Evolutionary conservation across 305 asterid species (phyloP).

Genomic region (Fraxinus albicans): DNA sequence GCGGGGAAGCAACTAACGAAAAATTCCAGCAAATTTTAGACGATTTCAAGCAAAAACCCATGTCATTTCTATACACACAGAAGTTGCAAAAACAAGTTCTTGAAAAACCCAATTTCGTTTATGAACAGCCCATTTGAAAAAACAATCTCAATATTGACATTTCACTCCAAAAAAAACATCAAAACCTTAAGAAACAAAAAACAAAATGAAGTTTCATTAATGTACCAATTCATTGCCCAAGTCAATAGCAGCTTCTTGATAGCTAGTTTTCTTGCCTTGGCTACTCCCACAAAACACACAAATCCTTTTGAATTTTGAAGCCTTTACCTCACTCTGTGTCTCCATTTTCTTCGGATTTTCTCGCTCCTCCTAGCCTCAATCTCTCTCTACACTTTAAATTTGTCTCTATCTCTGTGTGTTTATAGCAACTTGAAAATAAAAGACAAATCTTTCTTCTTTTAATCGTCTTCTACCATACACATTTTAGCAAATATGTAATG

Average conservation of each 20-base stretch:
- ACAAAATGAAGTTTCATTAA: background rate
- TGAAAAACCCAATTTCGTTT: constrained; percentile 2
- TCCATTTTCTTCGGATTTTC: constrained; percentile 5
- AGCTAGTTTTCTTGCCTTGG: constrained; percentile 24
- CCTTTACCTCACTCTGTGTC: constrained; percentile 6
- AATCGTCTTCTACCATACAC: constrained; percentile 1
- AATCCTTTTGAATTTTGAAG: constrained; percentile 21
- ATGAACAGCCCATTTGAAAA: background rate
- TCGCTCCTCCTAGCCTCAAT: background rate
- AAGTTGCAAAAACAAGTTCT: background rate
- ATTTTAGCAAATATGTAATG: background rate
- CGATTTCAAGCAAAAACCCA: constrained; percentile 20
- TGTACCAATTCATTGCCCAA: constrained; percentile 21
- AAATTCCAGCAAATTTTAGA: background rate
- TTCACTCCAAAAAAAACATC: background rate
- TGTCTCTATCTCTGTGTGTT: background rate
- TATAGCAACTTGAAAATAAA: background rate
- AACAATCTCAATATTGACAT: background rate
- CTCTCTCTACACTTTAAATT: background rate
- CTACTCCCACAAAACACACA: constrained; percentile 28
- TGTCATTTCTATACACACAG: background rate
- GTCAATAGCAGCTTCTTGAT: constrained; percentile 22
- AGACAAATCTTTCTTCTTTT: constrained; percentile 2
- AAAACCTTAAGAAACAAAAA: background rate
- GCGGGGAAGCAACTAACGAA: background rate